Base-by-base conservation (phyloP, 208 protist genomes). In the Angomonas deanei region DNA sequence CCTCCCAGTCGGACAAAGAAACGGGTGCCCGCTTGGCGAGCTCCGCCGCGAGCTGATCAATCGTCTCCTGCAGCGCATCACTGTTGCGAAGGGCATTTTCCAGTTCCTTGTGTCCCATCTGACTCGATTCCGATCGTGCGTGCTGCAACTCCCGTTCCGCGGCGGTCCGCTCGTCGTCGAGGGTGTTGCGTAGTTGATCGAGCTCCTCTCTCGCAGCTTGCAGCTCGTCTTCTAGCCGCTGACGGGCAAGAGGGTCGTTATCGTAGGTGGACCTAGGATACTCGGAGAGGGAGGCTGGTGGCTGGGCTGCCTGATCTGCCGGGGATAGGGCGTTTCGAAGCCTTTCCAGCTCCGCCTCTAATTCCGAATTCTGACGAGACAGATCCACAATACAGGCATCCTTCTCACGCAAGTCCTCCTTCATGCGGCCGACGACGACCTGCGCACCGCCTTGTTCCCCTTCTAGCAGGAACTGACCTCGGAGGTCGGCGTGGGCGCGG, bases 21-120 rank as follows among this genome's bases (percentile, higher is more conserved):
- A 70, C 23, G 3, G 65, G 65, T 1, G 65, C 65, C 38, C 68
- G 55, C 11, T 64, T 48, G 5, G 61, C 56, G n/a, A 68, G 52
- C 32, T 55, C 53, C 15, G 34, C 33, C 33, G 56, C 53, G 24
- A 74, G 56, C 6, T 47, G 32, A 1, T 46, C 64, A 3, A 82
- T 50, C 13, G 61, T 60, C 17, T 60, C 63, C 31, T 53, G 47
- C 48, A 82, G 59, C 27, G 54, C 63, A 2, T 34, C 32, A 27
- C 36, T 50, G 23, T 76, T 48, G 0, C 64, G 42, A 2, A 28
- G 13, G 21, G 54, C 53, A 17, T 26, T n/a, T 8, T 47, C 59
- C n/a, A 27, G 58, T 6, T 26, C 58, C 38, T 61, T 50, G 34
- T 62, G n/a, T 28, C 49, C 42, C 17, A 1, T 6, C 49, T 57